Percentiles rank a stretch among this genome's conserved stretches.
phyloP scores from a whole-genome alignment of 306 rosid species.

The Gastrolobium villosum region DNA sequence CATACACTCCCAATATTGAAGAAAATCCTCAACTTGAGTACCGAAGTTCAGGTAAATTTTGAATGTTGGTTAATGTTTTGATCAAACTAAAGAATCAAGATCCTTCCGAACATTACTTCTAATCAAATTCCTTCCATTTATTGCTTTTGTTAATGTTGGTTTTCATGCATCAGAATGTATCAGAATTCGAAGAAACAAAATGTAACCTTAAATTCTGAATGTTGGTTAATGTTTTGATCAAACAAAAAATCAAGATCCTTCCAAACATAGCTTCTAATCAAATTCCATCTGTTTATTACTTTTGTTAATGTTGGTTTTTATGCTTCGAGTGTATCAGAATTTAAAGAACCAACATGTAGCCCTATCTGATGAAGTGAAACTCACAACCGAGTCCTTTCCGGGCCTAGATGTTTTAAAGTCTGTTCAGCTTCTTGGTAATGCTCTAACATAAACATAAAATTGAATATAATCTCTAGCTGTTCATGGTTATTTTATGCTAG shows the following conservation, averaged over 20 bases:
- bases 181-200: too few relatives aligned
- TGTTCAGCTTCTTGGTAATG: constrained; percentile 74
- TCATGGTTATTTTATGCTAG: constrained; percentile 3
- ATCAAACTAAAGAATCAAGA: background rate
- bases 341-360: constrained; percentile 70
- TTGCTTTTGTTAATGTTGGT: background rate
- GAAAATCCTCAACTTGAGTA: constrained; percentile 71
- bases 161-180: background rate
- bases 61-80: background rate
- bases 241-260: background rate
- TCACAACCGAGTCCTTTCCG: constrained; percentile 59
- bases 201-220: background rate
- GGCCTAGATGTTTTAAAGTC: constrained; percentile 65
- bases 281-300: background rate
- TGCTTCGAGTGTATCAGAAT: constrained; percentile 52
- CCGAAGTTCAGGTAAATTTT: constrained; percentile 67
- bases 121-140: background rate
- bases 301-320: background rate
- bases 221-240: background rate
- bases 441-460: background rate
- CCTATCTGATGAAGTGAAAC: constrained; percentile 71
- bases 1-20: constrained; percentile 81
- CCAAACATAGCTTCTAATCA: background rate
- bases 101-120: background rate
- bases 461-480: background rate